phyloP scores from a whole-genome alignment of 148 eudicot genomes.

The Chenopodium suecicum region DNA sequence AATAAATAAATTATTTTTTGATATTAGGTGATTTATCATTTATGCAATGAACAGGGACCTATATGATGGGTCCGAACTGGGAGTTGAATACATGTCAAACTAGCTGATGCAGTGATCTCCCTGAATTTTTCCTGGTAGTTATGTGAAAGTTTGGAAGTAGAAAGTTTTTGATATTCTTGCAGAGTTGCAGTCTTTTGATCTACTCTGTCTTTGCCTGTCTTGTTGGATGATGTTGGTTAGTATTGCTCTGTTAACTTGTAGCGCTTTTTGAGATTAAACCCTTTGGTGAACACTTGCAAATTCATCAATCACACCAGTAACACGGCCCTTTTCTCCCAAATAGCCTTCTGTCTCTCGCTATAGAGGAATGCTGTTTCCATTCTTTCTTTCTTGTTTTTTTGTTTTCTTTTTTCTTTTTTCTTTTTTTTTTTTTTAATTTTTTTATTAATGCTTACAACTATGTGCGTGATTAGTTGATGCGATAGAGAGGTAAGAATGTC shows the following conservation, averaged over 20 bases:
- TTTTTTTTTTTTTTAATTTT: too few species aligned
- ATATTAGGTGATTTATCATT: not conserved
- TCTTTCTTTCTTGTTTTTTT: too few species aligned
- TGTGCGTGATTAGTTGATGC: slow-evolving; percentile 3
- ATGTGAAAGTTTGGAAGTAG: not conserved
- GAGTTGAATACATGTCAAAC: not conserved
- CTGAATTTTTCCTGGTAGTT: not conserved
- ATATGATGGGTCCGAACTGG: not conserved
- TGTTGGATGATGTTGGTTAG: not conserved
- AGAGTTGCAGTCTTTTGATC: not conserved
- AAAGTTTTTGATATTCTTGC: not conserved
- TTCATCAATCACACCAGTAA: not conserved
- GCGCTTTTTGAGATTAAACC: not conserved
- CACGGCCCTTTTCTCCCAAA: not conserved
- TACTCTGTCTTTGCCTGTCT: not conserved
- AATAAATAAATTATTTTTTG: not conserved
- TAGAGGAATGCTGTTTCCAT: not conserved
- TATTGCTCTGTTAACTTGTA: not conserved
- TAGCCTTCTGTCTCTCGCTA: not conserved
- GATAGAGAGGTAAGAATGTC: not conserved
- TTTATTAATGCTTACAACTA: not conserved
- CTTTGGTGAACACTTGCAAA: not conserved
- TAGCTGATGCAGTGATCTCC: not conserved
- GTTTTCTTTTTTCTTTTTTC: too few species aligned
- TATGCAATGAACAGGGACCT: not conserved